Evolutionary conservation across 1,139 yeast genomes (phyloP), one percentile per base, ranked within the genome.

Genomic region (Taphrina wiesneri): DNA sequence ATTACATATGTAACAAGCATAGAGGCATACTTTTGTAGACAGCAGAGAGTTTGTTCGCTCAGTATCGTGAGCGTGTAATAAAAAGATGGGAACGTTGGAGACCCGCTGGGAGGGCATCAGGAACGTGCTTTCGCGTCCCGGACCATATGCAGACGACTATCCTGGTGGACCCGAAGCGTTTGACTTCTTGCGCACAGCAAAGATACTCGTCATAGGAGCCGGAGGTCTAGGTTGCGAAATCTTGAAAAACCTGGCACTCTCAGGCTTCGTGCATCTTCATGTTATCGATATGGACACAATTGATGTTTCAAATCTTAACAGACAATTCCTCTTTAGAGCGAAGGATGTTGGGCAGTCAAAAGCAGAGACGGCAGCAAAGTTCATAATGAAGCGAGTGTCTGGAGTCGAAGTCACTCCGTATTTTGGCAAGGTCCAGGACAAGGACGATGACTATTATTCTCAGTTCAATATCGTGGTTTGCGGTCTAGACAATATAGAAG

Each of bases 221-320:
- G 98, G 98, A 1, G 99, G 99, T 0, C 79, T 93, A 11, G 99
- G 99, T 0, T 93, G 98, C 78, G 98, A 93, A 76, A 86, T 93
- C 43, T 78, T 93, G 63, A 92, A 92, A 77, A 86, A 91, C 75
- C 79, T 93, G 61, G 93, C 95, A 0, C 79, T 89, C 65, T 81
- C 87, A 2, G 96, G 96, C 2, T 88, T 92, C 73, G 80, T 79
- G 63, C 80, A 86, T 67, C 86, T 93, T 49, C 88, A 89, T 72
- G 86, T 93, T 19, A 89, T 93, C 49, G 99, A 93, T 74, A 89
- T 92, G 96, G 98, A 93, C 76, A 90, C 96, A 1, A 90, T 93
- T 68, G 98, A 93, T 73, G 77, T 93, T 25, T 87, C 96, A 25
- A 93, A 93, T 73, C 80, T 93, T 71, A 93, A 93, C 75, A 82